Conservation (phyloP, 495 filamentous ascomycete genomes). For the Penicillium samsonianum region DNA sequence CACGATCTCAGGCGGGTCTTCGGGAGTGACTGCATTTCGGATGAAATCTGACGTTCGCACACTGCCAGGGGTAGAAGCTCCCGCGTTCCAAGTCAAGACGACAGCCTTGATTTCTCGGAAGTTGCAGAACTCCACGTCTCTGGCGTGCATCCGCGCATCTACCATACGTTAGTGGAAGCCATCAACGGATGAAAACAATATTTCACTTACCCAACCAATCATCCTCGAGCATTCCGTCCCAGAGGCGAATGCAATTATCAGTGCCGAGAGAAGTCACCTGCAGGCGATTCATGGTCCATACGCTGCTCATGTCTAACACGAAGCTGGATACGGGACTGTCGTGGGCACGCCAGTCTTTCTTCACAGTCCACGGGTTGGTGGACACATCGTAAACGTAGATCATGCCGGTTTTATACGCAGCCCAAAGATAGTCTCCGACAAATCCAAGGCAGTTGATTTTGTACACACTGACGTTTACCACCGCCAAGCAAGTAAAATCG, state of each 20-base stretch:
- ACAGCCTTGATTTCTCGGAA: conserved; percentile 78
- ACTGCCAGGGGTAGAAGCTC: conserved; percentile 82
- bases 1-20: conserved; percentile 80
- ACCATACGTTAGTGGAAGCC: conserved; percentile 28
- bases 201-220: conserved; percentile 76
- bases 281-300: conserved; percentile 81
- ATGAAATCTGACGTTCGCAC: conserved; percentile 78
- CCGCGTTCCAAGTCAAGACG: conserved; percentile 95
- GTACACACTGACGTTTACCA: conserved; percentile 86
- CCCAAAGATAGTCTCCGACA: conserved; percentile 86
- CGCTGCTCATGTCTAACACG: conserved; percentile 74
- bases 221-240: conserved; percentile 92
- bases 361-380: conserved; percentile 79
- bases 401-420: conserved; percentile 93
- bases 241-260: conserved; percentile 80
- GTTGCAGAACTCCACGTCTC: conserved; percentile 77
- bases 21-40: conserved; percentile 66
- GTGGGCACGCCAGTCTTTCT: conserved; percentile 94
- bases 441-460: conserved; percentile 90
- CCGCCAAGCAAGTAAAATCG: conserved; percentile 70
- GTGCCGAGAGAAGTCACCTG: conserved; percentile 88
- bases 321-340: conserved; percentile 76
- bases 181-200: background rate
- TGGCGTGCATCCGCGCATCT: conserved; percentile 82
- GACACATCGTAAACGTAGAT: conserved; percentile 88